Percentiles rank a stretch among this genome's conserved stretches.
Conservation (phyloP, 164 flowering plant genomes). For the Annona cherimola region DNA sequence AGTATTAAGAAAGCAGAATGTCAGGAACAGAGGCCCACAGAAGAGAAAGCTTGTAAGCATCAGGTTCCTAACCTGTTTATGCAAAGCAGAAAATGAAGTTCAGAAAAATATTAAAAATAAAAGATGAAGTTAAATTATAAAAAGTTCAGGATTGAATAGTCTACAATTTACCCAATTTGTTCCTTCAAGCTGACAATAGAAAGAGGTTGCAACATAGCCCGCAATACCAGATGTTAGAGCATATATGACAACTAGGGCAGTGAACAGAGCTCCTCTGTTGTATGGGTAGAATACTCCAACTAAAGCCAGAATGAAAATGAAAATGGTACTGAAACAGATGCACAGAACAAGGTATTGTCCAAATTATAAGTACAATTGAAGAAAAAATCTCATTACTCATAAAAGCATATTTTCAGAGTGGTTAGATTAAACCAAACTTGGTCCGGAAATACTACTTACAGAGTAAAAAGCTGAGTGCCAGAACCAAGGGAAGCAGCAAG, state of each 20-base stretch:
- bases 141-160: background rate
- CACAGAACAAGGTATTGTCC: background rate
- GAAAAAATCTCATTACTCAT: background rate
- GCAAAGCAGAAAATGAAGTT: background rate
- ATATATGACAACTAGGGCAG: conserved; percentile 38
- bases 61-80: conserved; percentile 33
- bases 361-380: background rate
- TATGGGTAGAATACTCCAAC: conserved; percentile 43
- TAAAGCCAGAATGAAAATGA: conserved; percentile 33
- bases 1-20: conserved; percentile 40
- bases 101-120: background rate
- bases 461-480: conserved; percentile 34
- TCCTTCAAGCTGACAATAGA: conserved; percentile 41
- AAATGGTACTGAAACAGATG: conserved; percentile 27
- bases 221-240: conserved; percentile 43
- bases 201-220: conserved; percentile 36
- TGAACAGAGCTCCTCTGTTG: conserved; percentile 40
- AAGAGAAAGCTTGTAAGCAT: conserved; percentile 38
- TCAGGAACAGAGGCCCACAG: conserved; percentile 39
- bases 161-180: conserved; percentile 29
- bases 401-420: background rate
- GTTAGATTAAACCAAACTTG: background rate
- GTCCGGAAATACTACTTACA: conserved; percentile 19
- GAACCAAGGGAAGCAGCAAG: conserved; percentile 42
- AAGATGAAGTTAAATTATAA: background rate